Conservation (phyloP, 2,329 filamentous ascomycete genomes). For the Fusarium fracticaudum region DNA sequence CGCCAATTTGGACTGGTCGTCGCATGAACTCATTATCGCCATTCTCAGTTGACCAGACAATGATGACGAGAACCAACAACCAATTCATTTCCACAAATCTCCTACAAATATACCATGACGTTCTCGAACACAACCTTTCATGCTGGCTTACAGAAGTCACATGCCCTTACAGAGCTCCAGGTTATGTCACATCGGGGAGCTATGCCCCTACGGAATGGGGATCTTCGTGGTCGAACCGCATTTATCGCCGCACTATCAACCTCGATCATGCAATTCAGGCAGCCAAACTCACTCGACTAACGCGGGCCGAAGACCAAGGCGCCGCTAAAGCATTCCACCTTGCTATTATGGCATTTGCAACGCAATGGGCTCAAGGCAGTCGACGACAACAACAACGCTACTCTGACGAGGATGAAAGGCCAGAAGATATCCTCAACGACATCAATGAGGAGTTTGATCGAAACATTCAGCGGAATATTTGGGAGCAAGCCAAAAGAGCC, state of each 20-base stretch:
- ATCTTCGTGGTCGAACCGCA: conserved; percentile 39
- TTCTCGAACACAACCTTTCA: conserved; percentile 39
- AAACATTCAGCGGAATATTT: conserved; percentile 47
- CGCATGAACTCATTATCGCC: conserved; percentile 29
- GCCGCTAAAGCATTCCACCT: conserved; percentile 33
- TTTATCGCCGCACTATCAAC: conserved; percentile 38
- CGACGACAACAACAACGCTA: conserved; percentile 41
- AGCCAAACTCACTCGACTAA: conserved; percentile 32
- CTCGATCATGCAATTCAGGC: conserved; percentile 36
- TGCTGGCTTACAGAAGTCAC: conserved; percentile 41
- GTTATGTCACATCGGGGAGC: not conserved
- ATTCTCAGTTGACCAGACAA: conserved; percentile 36
- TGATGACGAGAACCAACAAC: conserved; percentile 39
- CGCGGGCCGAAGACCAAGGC: conserved; percentile 29
- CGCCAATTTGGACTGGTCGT: conserved; percentile 13
- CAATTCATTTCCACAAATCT: conserved; percentile 38
- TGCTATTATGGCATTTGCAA: conserved; percentile 40
- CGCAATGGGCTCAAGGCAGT: conserved; percentile 41
- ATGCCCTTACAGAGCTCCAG: conserved; percentile 36
- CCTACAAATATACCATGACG: conserved; percentile 39
- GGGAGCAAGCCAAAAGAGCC: conserved; percentile 49
- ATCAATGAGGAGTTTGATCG: conserved; percentile 50
- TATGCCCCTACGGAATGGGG: conserved; percentile 35
- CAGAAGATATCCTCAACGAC: conserved; percentile 33
- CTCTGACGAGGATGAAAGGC: conserved; percentile 11